A percentile compares a stretch with the other conserved stretches of the same genome.
phyloP scores from a whole-genome alignment of 148 eudicot genomes.

The Chenopodium formosanum region DNA sequence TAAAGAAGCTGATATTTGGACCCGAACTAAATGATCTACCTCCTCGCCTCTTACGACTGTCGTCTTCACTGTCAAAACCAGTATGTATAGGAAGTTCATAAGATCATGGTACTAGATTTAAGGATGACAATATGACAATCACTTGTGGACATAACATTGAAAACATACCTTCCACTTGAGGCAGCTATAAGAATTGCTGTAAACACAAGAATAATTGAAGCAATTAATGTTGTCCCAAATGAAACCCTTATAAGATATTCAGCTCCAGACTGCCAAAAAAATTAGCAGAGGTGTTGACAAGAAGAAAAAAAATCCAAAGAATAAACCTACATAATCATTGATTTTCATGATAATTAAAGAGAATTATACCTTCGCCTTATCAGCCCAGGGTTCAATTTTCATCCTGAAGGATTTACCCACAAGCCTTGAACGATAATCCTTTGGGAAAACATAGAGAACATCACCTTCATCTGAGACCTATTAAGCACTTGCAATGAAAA shows the following conservation, averaged over 20 bases:
- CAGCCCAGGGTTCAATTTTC: constrained; percentile 81
- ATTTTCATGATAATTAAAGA: not conserved
- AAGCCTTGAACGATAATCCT: constrained; percentile 84
- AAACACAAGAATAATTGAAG: constrained; percentile 85
- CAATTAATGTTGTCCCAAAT: constrained; percentile 90
- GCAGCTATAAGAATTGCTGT: constrained; percentile 69
- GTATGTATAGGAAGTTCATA: not conserved
- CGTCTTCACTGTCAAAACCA: constrained; percentile 40
- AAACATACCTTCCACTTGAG: constrained; percentile 72
- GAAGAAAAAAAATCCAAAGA: not conserved
- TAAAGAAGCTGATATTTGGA: constrained; percentile 52
- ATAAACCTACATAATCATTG: not conserved
- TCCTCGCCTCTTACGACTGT: constrained; percentile 78
- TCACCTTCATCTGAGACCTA: constrained; percentile 98
- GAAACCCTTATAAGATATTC: constrained; percentile 90
- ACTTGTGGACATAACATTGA: not conserved
- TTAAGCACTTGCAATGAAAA: constrained; percentile 26
- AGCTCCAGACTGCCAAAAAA: constrained; percentile 63
- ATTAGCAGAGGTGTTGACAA: constrained; percentile 18
- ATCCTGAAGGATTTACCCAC: constrained; percentile 78
- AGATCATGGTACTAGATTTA: not conserved
- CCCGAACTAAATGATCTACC: constrained; percentile 52
- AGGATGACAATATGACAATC: not conserved
- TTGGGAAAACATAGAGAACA: constrained; percentile 79
- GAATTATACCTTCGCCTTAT: constrained; percentile 72